Percentiles rank a stretch among this genome's conserved stretches.
Evolutionary conservation across 805 yeast genomes (phyloP).

Genomic region (Kodamaea lidongshanica): DNA sequence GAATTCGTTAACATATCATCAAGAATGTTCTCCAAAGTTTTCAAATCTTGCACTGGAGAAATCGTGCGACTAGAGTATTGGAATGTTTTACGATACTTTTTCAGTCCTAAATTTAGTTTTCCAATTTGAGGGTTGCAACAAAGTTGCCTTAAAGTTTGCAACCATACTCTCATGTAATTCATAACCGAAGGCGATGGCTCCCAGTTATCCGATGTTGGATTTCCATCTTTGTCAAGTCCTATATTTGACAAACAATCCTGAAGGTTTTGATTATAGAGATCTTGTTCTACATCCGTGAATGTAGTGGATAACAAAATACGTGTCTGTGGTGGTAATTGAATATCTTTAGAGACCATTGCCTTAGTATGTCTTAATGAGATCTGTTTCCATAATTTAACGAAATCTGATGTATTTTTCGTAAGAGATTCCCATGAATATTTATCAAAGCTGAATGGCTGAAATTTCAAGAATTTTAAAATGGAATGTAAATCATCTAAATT

Average conservation of each 20-base stretch:
- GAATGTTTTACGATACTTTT: conserved; percentile 18
- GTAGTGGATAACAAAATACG: conserved; percentile 65
- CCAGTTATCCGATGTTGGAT: conserved; percentile 45
- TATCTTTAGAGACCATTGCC: conserved; percentile 70
- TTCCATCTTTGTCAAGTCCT: conserved; percentile 48
- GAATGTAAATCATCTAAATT: conserved; percentile 65
- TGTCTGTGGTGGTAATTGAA: conserved; percentile 71
- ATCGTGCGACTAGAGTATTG: conserved; percentile 13
- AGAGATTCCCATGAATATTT: conserved; percentile 36
- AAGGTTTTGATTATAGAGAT: conserved; percentile 64
- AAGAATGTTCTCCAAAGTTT: conserved; percentile 60
- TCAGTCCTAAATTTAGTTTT: conserved; percentile 19
- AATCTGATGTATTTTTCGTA: conserved; percentile 16
- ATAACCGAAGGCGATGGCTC: conserved; percentile 38
- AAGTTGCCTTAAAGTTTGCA: conserved; percentile 61
- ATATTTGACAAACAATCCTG: conserved; percentile 54
- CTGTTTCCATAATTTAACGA: conserved; percentile 42
- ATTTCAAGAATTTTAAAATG: conserved; percentile 57
- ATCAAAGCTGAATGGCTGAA: conserved; percentile 57
- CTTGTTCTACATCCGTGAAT: conserved; percentile 78
- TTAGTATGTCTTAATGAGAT: conserved; percentile 78
- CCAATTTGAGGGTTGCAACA: conserved; percentile 75
- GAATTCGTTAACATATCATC: conserved; percentile 57
- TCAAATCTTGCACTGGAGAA: conserved; percentile 24
- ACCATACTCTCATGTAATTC: conserved; percentile 59